These are phyloP conservation scores for Ogataea methylovora DNA, from an alignment of 805 yeast genomes.

Conservation along the genomic window DNA sequence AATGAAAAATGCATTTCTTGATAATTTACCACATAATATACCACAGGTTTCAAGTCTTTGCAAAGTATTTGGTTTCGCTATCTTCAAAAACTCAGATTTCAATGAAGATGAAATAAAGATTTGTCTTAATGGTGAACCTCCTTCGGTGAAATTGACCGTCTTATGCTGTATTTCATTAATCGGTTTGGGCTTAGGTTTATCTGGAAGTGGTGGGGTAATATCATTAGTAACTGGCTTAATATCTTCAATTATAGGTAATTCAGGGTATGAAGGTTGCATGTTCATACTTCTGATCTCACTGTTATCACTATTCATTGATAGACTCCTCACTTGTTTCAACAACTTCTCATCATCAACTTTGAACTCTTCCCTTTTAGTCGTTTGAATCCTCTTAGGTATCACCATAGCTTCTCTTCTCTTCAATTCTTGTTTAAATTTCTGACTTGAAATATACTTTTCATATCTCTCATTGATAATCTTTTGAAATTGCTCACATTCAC, in stretches of 20 bases:
- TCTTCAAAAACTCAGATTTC: constrained; percentile 32
- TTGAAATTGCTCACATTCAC: constrained; percentile 23
- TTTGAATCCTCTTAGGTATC: too few relatives aligned
- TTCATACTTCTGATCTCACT: not conserved
- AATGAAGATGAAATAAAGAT: constrained; percentile 42
- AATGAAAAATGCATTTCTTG: constrained; percentile 53
- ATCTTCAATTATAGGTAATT: constrained; percentile 6
- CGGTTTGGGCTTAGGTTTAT: not conserved
- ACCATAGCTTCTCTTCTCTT: too few relatives aligned
- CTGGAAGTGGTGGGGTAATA: not conserved
- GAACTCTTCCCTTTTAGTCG: too few relatives aligned
- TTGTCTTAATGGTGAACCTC: constrained; percentile 47
- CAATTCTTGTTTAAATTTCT: constrained; percentile 9
- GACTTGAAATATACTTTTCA: constrained; percentile 13
- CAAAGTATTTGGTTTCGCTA: constrained; percentile 43
- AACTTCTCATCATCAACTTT: constrained; percentile 2
- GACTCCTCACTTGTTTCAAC: constrained; percentile 1
- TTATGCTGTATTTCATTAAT: constrained; percentile 22
- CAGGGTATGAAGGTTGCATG: constrained; percentile 12
- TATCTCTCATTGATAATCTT: constrained; percentile 17
- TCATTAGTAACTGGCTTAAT: not conserved
- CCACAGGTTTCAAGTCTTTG: constrained; percentile 59
- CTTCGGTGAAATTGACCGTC: constrained; percentile 39
- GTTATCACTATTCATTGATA: constrained; percentile 2
- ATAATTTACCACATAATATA: constrained; percentile 54